Conservation (phyloP, 225 moss, liverwort and hornwort genomes). For the Rhytidiadelphus loreus region DNA sequence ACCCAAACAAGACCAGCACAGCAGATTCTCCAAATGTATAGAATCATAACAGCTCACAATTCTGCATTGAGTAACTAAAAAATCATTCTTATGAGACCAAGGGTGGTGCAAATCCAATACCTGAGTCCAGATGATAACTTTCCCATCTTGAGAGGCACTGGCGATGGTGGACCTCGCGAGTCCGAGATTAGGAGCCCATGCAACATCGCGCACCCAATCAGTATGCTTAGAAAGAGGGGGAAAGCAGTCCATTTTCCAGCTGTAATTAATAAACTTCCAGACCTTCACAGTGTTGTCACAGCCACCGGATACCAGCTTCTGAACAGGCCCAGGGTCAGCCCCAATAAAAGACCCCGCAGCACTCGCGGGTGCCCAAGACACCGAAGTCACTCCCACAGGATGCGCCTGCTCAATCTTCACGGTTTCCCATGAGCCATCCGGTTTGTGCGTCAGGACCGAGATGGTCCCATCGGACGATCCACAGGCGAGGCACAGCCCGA, state of each 20-base stretch:
- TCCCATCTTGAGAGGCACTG: slow-evolving; percentile 89
- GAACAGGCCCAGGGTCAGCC: slow-evolving; percentile 43
- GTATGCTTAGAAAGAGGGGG: slow-evolving; percentile 81
- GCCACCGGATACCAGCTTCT: slow-evolving; percentile 76
- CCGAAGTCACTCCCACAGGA: slow-evolving; percentile 81
- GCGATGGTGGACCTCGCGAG: slow-evolving; percentile 83
- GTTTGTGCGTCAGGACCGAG: slow-evolving; percentile 62
- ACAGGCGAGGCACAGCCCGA: slow-evolving; percentile 73
- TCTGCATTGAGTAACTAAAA: neutral
- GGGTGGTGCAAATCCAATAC: slow-evolving; percentile 2
- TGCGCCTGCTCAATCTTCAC: slow-evolving; percentile 87
- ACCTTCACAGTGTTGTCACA: slow-evolving; percentile 94
- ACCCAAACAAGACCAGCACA: neutral
- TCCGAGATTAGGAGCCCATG: slow-evolving; percentile 95
- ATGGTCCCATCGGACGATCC: slow-evolving; percentile 91
- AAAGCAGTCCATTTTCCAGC: slow-evolving; percentile 86
- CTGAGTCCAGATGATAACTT: slow-evolving; percentile 87
- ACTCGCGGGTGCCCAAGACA: slow-evolving; percentile 77
- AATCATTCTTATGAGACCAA: neutral
- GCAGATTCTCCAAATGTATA: neutral
- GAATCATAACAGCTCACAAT: neutral
- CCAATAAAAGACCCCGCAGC: slow-evolving; percentile 81
- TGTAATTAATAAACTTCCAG: slow-evolving; percentile 69
- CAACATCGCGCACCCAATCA: slow-evolving; percentile 93
- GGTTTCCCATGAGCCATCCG: slow-evolving; percentile 73